phyloP scores from a whole-genome alignment of 2,329 filamentous ascomycete genomes.

The Penicillium psychrosexuale region DNA sequence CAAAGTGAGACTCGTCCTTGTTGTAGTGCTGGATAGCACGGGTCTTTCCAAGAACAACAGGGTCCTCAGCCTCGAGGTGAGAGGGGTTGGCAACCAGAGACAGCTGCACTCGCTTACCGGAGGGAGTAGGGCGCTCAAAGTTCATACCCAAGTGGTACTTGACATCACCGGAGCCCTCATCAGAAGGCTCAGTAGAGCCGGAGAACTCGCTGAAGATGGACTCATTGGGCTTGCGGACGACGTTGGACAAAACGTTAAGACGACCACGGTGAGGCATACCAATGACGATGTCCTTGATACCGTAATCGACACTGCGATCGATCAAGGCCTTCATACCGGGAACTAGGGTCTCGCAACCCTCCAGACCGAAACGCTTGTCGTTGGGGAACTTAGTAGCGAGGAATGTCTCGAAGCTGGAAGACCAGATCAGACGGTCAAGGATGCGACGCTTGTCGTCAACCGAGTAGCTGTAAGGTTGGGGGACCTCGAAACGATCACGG shows the following conservation, averaged over 20 bases:
- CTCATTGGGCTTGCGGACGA: conserved; percentile 98
- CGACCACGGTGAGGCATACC: conserved; percentile 99
- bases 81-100: conserved; percentile 98
- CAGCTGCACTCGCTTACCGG: conserved; percentile 97
- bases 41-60: conserved; percentile 95
- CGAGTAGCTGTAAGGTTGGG: conserved; percentile 92
- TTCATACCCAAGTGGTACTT: conserved; percentile 99
- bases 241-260: conserved; percentile 96
- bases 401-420: conserved; percentile 94
- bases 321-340: conserved; percentile 99
- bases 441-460: conserved; percentile 98
- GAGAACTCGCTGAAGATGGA: conserved; percentile 99
- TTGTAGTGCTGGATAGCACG: conserved; percentile 99
- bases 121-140: conserved; percentile 96
- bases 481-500: conserved; percentile 88
- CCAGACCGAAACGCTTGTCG: conserved; percentile 97
- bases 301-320: conserved; percentile 96
- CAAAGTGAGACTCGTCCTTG: conserved; percentile 85
- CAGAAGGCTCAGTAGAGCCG: conserved; percentile 78
- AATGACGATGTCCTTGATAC: conserved; percentile 98
- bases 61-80: conserved; percentile 96
- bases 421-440: conserved; percentile 96
- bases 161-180: conserved; percentile 96
- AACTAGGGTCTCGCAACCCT: conserved; percentile 94
- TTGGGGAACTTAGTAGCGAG: conserved; percentile 97